A percentile compares a stretch with the other conserved stretches of the same genome.
These are phyloP conservation scores for Cryphonectria japonica DNA, from an alignment of 2,329 filamentous ascomycete genomes.

Conservation along the genomic window DNA sequence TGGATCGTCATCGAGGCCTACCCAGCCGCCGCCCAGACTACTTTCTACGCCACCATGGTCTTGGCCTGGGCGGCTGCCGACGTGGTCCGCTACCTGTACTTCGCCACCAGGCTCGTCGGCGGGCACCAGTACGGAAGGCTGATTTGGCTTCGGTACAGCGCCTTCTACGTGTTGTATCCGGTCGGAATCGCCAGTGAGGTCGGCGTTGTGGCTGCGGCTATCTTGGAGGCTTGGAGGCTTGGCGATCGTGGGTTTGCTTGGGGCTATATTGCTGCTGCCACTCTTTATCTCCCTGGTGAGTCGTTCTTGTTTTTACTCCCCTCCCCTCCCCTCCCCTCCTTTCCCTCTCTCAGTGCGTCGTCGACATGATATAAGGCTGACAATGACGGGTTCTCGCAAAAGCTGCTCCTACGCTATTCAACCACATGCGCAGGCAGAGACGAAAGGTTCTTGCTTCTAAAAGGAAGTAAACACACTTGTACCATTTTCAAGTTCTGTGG, in stretches of 20 bases:
- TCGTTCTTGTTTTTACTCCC: background rate
- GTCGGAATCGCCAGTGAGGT: constrained; percentile 25
- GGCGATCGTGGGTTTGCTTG: constrained; percentile 15
- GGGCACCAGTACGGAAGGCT: constrained; percentile 25
- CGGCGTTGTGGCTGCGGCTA: constrained; percentile 19
- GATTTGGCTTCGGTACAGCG: constrained; percentile 28
- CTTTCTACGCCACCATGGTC: constrained; percentile 20
- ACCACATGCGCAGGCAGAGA: constrained; percentile 26
- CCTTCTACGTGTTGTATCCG: constrained; percentile 27
- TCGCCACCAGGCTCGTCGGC: constrained; percentile 25
- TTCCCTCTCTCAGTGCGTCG: background rate
- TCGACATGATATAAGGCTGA: background rate
- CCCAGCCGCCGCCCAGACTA: constrained; percentile 15
- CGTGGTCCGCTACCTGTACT: constrained; percentile 26
- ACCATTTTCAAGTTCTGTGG: background rate
- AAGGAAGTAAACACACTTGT: constrained; percentile 5
- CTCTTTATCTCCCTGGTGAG: constrained; percentile 25
- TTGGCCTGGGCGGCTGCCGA: constrained; percentile 26
- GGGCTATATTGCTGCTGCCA: constrained; percentile 22
- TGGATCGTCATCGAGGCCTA: constrained; percentile 28
- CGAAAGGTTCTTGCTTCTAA: constrained; percentile 20
- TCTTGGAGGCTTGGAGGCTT: constrained; percentile 9
- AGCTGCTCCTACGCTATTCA: constrained; percentile 27
- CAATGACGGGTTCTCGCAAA: too few relatives aligned
- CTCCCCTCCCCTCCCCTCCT: background rate